Evolutionary conservation across 1,284 basidiomycete species (phyloP).

Genomic region (Ustilago bromivora): DNA sequence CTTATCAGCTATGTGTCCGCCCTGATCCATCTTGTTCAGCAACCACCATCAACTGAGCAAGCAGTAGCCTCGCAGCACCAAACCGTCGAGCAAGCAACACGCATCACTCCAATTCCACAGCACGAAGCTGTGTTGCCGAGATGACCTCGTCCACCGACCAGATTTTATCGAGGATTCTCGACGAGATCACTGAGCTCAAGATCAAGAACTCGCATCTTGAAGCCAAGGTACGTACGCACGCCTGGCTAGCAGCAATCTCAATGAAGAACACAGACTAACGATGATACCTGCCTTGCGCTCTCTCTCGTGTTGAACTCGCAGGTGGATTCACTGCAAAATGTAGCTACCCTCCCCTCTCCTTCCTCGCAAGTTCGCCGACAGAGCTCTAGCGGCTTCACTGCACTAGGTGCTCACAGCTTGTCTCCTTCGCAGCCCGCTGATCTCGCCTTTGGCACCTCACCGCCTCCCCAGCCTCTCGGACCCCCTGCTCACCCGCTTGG

Average conservation of each 20-base stretch:
- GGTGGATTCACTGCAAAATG: slow-evolving; percentile 54
- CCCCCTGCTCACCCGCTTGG: slow-evolving; percentile 42
- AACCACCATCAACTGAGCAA: neutral
- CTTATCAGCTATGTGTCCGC: neutral
- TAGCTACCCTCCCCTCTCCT: slow-evolving; percentile 48
- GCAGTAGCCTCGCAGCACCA: neutral
- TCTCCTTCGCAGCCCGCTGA: slow-evolving; percentile 40
- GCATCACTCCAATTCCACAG: neutral
- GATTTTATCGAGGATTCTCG: slow-evolving; percentile 54
- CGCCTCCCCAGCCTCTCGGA: slow-evolving; percentile 56
- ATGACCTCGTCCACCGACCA: slow-evolving; percentile 44
- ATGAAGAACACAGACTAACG: neutral
- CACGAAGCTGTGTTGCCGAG: neutral
- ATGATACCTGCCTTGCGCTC: neutral
- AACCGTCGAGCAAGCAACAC: neutral
- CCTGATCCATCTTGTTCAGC: neutral
- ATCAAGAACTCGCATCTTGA: slow-evolving; percentile 60
- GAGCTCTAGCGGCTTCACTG: slow-evolving; percentile 52
- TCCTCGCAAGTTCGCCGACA: slow-evolving; percentile 46
- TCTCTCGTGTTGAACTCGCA: neutral
- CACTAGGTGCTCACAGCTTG: slow-evolving; percentile 45
- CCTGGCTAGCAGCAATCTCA: neutral
- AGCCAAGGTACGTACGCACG: slow-evolving; percentile 50
- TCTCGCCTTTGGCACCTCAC: slow-evolving; percentile 48
- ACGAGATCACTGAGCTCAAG: slow-evolving; percentile 62